A percentile compares a stretch with the other conserved stretches of the same genome.
phyloP scores from a whole-genome alignment of 169 alveolate species.

The Babesia caballi region DNA sequence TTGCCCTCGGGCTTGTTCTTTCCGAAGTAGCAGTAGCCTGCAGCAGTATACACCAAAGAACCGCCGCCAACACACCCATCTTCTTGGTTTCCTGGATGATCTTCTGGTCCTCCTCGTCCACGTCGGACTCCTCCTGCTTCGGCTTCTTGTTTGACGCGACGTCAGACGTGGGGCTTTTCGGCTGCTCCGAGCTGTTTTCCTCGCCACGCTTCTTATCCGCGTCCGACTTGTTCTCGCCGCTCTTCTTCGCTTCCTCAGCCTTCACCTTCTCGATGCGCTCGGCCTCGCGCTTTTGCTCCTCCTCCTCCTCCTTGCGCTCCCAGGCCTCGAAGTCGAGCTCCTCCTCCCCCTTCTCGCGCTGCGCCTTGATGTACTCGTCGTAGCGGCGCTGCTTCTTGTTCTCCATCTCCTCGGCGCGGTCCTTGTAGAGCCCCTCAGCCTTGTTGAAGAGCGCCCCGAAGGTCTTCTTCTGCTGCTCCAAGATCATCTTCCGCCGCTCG shows the following conservation, averaged over 20 bases:
- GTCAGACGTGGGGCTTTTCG: conserved; percentile 20
- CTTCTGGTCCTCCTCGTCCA: conserved; percentile 83
- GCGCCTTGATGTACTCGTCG: conserved; percentile 64
- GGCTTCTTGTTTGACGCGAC: conserved; percentile 15
- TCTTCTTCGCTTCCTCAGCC: conserved; percentile 45
- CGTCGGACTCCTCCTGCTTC: conserved; percentile 64
- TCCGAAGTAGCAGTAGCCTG: conserved; percentile 80
- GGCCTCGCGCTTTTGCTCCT: conserved; percentile 47
- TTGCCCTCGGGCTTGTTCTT: conserved; percentile 69
- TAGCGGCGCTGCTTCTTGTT: conserved; percentile 69
- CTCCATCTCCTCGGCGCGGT: conserved; percentile 74
- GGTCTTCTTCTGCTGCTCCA: conserved; percentile 64
- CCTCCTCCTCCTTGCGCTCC: conserved; percentile 64
- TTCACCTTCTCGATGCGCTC: conserved; percentile 60
- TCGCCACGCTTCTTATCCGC: background rate
- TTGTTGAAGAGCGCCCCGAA: conserved; percentile 78
- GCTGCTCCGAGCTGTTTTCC: conserved; percentile 7
- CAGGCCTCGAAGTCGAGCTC: conserved; percentile 66
- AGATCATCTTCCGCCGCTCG: conserved; percentile 9
- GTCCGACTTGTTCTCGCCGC: background rate
- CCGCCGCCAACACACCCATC: conserved; percentile 65
- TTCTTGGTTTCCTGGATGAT: conserved; percentile 81
- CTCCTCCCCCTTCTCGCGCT: conserved; percentile 69
- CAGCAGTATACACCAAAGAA: background rate
- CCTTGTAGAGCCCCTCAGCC: conserved; percentile 79